Percentiles rank a stretch among this genome's conserved stretches.
Evolutionary conservation across 805 yeast species (phyloP).

Genomic region (Monosporozyma unispora): DNA sequence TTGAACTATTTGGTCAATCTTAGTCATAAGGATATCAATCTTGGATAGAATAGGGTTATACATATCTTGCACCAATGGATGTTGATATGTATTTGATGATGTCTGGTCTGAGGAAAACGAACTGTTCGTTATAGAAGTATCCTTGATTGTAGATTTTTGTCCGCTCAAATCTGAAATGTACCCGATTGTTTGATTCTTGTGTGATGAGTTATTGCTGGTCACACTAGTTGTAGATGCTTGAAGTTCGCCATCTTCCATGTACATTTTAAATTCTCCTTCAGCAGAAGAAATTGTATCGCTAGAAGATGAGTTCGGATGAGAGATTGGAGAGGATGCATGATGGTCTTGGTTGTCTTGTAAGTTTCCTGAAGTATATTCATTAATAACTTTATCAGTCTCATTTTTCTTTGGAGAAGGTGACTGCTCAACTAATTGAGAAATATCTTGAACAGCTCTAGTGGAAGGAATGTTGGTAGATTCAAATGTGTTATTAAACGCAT

Average conservation of each 20-base stretch:
- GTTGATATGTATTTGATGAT: conserved; percentile 19
- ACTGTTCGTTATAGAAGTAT: neutral
- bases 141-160: neutral
- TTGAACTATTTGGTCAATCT: conserved; percentile 16
- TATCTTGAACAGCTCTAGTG: conserved; percentile 35
- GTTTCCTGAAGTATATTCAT: neutral
- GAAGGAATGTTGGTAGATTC: conserved; percentile 24
- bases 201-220: conserved; percentile 11
- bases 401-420: neutral
- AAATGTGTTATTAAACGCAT: neutral
- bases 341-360: neutral
- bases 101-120: neutral
- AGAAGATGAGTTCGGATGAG: neutral
- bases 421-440: conserved; percentile 30
- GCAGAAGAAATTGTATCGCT: neutral
- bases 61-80: conserved; percentile 42
- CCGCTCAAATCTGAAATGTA: neutral
- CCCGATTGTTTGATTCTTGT: neutral
- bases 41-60: conserved; percentile 51
- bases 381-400: neutral
- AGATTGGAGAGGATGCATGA: neutral
- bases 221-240: conserved; percentile 22
- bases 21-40: conserved; percentile 30
- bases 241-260: conserved; percentile 1
- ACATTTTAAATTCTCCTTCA: conserved; percentile 5